Base-by-base conservation (phyloP, 2,329 filamentous ascomycete species). In the Knoxdaviesia proteae region DNA sequence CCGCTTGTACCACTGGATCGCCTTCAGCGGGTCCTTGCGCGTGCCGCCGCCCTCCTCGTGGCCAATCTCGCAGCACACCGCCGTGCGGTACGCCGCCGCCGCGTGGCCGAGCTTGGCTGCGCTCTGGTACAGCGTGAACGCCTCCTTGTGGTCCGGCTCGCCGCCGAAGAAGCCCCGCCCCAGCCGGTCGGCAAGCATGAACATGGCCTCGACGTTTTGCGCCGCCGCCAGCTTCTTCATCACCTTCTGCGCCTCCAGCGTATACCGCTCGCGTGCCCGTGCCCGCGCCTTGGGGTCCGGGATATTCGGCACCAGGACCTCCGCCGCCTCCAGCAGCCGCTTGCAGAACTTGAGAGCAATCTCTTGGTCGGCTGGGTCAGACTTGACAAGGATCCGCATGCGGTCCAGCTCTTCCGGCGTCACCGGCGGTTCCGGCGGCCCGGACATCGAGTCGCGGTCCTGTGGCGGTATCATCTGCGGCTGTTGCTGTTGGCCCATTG, bases 1-100 rank as follows among this genome's bases (percentile, higher is more conserved):
- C 38, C 87, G 81, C 57, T 88, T 86, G 60, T 98, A 98, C 90
- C 90, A 98, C 58, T 96, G 88, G 20, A 96, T 87, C 1, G 90
- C 88, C 61, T 96, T 96, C 49, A 88, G 61, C 1, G 84, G 84
- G 54, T 98, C 90, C 51, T 80, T 82, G 45, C 84, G 77, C 1
- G 90, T 96, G 30, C 90, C 90, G 42, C 90, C 90, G 32, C 87
- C 88, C 52, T 93, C 87, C 55, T 96, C 88, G 44, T 86, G 77
- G 4, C 90, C 90, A 52, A 98, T 84, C 57, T 98, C 90, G 55
- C 90, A 96, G 62, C 90, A 98, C 0, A 98, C 88, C 0, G 90
- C 90, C 31, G 90, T 93, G 43, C 90, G 75, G 58, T 96, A 98
- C 0, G 90, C 90, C 32, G 84, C 83, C 43, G 81, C 78, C 2